A percentile compares a stretch with the other conserved stretches of the same genome.
These are phyloP conservation scores for Fusarium sarcochroum DNA, from an alignment of 2,329 filamentous ascomycete species.

Conservation along the genomic window DNA sequence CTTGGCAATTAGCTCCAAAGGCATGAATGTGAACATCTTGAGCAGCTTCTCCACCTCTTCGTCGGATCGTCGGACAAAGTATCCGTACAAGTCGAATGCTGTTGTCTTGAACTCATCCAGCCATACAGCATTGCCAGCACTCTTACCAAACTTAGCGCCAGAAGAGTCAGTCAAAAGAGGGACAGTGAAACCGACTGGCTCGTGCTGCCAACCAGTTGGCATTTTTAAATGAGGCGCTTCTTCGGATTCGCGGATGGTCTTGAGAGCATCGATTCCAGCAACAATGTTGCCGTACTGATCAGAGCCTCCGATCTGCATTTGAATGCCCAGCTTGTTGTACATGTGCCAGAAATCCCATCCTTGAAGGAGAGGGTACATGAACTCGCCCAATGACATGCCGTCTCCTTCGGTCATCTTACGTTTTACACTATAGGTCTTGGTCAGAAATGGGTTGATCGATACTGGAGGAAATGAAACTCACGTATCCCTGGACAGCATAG, in stretches of 20 bases:
- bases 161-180: conserved; percentile 88
- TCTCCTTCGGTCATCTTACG: conserved; percentile 86
- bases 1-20: conserved; percentile 74
- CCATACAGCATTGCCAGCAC: conserved; percentile 94
- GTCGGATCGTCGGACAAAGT: conserved; percentile 88
- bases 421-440: conserved; percentile 69
- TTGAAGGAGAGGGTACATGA: conserved; percentile 92
- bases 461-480: conserved; percentile 61
- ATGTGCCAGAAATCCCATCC: conserved; percentile 97
- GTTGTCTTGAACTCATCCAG: conserved; percentile 85
- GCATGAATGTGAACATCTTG: conserved; percentile 91
- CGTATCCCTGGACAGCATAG: conserved; percentile 92
- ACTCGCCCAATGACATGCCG: conserved; percentile 95
- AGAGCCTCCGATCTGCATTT: conserved; percentile 93
- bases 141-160: conserved; percentile 95
- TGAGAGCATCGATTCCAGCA: conserved; percentile 87
- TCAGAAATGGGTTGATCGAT: conserved; percentile 34
- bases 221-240: conserved; percentile 59
- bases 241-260: conserved; percentile 75
- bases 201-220: conserved; percentile 60
- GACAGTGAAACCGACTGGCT: conserved; percentile 88
- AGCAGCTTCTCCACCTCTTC: conserved; percentile 85
- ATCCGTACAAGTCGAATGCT: conserved; percentile 89
- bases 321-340: conserved; percentile 75
- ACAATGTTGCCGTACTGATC: conserved; percentile 98